Evolutionary conservation across 441 rosid genomes (phyloP), one percentile per base, ranked within the genome.

Genomic region (Populus hybrid): DNA sequence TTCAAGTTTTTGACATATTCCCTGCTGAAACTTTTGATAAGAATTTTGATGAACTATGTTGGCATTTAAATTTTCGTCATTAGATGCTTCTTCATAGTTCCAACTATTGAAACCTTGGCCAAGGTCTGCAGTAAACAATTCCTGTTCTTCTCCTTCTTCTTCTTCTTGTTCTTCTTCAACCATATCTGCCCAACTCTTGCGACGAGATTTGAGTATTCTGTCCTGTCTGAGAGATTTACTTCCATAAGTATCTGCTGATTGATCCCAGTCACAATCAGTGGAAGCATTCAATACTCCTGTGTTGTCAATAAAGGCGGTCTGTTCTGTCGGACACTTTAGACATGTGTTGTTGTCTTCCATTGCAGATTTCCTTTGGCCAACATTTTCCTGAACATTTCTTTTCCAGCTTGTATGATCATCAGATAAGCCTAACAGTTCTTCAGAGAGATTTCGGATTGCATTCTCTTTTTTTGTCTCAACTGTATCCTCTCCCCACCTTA

Each of bases 171-270:
- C 93, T 77, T 92, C 98, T 83, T 90, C 98, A 6, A 80, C 97
- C 16, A 92, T 86, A 74, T 92, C 99, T 21, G 93, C 99, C 97
- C 97, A 92, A 68, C 91, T 93, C 85, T 86, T 90, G 79, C 76
- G 81, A 64, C 74, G 70, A 14, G 68, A 53, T 42, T 65, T 73
- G 1, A 9, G 38, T 29, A 9, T 45, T 1, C 31, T 66, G 6
- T 36, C 20, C 73, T 35, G 23, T 53, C 72, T 71, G 0, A 31
- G 61, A 28, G 28, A 29, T 0, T 28, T 36, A n/a, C n/a, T 21
- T 29, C 45, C 35, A 61, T 0, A 42, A 20, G 23, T 28, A 36
- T 40, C 70, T 28, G 69, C n/a, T 36, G 64, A 14, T 35, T 18
- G 33, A 24, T 40, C 14, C 26, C 61, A 18, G 9, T 53, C 3